A percentile compares a stretch with the other conserved stretches of the same genome.
phyloP scores from a whole-genome alignment of 148 eudicot species.

The Persicaria maculosa region DNA sequence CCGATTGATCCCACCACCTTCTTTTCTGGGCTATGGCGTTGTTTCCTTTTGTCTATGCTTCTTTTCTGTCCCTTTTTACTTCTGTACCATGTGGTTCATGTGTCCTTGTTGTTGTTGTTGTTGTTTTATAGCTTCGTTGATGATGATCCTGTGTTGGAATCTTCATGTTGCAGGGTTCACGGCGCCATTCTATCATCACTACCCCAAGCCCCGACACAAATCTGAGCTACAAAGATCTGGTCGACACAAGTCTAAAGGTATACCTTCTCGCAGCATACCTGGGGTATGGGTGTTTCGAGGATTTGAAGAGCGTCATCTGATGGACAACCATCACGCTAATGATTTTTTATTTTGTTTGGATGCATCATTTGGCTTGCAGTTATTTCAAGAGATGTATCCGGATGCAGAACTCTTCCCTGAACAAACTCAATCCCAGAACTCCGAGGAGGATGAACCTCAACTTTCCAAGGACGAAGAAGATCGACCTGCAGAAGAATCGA shows the following conservation, averaged over 20 bases:
- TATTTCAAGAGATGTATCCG: slow-evolving; percentile 59
- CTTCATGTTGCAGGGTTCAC: slow-evolving; percentile 32
- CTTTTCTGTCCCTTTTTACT: not conserved
- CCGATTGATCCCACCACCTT: slow-evolving; percentile 57
- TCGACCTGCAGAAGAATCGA: too few species aligned
- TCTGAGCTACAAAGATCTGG: slow-evolving; percentile 47
- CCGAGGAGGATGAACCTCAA: slow-evolving; percentile 3
- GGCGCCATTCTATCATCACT: slow-evolving; percentile 24
- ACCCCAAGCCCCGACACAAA: slow-evolving; percentile 63
- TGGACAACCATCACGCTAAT: too few species aligned
- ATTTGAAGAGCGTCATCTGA: not conserved
- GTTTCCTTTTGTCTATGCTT: not conserved
- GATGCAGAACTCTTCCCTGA: slow-evolving; percentile 55
- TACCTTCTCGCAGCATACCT: not conserved
- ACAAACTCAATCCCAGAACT: slow-evolving; percentile 26
- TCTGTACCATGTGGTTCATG: too few species aligned
- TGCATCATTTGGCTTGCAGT: slow-evolving; percentile 26
- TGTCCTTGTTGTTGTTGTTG: too few species aligned
- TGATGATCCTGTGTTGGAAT: not conserved
- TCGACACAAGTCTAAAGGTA: slow-evolving; percentile 56
- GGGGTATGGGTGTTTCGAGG: not conserved
- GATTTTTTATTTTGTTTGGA: too few species aligned
- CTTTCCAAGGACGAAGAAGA: too few species aligned
- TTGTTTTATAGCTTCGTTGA: not conserved
- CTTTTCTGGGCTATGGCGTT: slow-evolving; percentile 9